Percentiles rank a stretch among this genome's conserved stretches.
Evolutionary conservation across 75 land plant species (phyloP).

Genomic region (Cryptomeria japonica): DNA sequence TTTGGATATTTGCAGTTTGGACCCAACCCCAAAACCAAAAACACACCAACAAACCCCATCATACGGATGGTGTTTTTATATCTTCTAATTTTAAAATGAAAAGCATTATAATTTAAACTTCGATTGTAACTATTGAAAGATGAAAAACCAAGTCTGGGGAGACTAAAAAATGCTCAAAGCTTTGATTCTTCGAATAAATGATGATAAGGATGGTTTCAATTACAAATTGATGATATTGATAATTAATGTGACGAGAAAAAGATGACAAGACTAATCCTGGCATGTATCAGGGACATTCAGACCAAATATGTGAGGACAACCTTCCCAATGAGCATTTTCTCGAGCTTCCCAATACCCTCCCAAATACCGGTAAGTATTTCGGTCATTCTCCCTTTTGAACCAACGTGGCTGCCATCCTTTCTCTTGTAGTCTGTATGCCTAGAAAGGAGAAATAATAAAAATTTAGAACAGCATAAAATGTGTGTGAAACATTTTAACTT

Average conservation of each 20-base stretch:
- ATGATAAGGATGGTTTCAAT: not conserved
- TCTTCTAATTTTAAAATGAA: not conserved
- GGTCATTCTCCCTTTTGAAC: slow-evolving; percentile 68
- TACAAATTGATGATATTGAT: not conserved
- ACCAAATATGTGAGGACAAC: slow-evolving; percentile 86
- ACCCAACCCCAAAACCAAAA: not conserved
- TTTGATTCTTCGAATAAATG: not conserved
- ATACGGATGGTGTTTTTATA: not conserved
- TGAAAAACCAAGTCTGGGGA: not conserved
- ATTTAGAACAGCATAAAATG: not conserved
- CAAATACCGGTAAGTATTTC: slow-evolving; percentile 51
- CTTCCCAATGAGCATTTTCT: slow-evolving; percentile 63
- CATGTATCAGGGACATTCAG: not conserved
- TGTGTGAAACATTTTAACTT: not conserved
- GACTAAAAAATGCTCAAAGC: not conserved
- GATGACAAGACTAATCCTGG: not conserved
- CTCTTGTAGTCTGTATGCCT: slow-evolving; percentile 89
- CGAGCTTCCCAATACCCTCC: slow-evolving; percentile 99
- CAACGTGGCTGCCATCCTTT: slow-evolving; percentile 92
- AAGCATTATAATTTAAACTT: not conserved
- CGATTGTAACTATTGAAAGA: not conserved
- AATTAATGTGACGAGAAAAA: not conserved
- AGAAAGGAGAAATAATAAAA: not conserved
- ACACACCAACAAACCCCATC: not conserved
- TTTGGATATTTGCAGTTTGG: not conserved